phyloP scores from a whole-genome alignment of 2,329 filamentous ascomycete genomes.

The Canariomyces notabilis region DNA sequence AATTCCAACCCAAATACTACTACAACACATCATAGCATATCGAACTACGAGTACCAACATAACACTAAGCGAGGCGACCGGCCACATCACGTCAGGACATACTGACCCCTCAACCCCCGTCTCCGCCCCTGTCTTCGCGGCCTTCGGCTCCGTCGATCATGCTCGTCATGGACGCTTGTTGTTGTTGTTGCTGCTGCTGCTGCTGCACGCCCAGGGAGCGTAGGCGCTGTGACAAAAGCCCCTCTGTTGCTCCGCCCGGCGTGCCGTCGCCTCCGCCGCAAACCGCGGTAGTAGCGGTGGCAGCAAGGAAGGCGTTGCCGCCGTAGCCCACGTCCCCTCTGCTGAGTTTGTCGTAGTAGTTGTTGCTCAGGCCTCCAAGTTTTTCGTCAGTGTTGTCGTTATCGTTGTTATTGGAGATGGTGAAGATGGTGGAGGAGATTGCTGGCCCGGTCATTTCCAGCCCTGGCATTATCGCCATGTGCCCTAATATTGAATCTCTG shows the following conservation, averaged over 20 bases:
- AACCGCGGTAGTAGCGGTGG: neutral
- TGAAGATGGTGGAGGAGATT: neutral
- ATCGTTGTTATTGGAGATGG: neutral
- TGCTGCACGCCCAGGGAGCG: constrained; percentile 18
- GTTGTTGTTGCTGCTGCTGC: neutral
- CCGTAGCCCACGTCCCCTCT: constrained; percentile 62
- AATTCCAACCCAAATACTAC: too few species aligned
- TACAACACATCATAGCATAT: too few species aligned
- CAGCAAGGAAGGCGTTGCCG: constrained; percentile 27
- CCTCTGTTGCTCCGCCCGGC: constrained; percentile 34
- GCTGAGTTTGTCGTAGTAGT: constrained; percentile 66
- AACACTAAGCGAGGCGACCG: too few species aligned
- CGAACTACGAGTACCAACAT: too few species aligned
- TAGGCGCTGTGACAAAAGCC: constrained; percentile 29
- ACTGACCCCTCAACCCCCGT: too few species aligned
- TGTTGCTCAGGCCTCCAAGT: too few species aligned
- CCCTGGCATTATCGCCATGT: constrained; percentile 24
- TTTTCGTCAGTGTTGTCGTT: constrained; percentile 16
- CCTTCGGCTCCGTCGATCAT: neutral
- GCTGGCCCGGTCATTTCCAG: constrained; percentile 14
- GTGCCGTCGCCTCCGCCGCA: too few species aligned
- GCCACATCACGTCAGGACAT: too few species aligned
- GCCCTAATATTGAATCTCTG: too few species aligned
- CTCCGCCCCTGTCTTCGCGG: too few species aligned
- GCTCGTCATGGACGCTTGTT: neutral